Evolutionary conservation across 257 asterid genomes (phyloP).

Genomic region (Misopates orontium): DNA sequence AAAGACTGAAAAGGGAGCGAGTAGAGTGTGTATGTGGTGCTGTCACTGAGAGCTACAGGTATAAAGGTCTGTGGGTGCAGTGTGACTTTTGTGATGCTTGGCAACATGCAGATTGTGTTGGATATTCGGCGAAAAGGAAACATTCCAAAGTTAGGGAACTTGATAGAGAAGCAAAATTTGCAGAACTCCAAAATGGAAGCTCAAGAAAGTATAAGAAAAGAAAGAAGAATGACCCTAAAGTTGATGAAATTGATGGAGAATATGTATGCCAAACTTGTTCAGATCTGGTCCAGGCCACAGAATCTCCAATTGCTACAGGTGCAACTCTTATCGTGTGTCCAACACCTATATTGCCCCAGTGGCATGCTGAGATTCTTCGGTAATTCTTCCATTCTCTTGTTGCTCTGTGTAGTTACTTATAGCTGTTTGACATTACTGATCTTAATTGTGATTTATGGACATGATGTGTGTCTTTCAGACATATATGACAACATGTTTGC

Average conservation of each 20-base stretch:
- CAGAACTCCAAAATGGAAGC: conserved; percentile 32
- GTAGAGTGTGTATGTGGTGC: conserved; percentile 96
- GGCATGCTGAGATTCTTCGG: conserved; percentile 98
- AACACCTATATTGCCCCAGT: conserved; percentile 92
- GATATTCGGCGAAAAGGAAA: conserved; percentile 65
- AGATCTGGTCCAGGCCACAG: conserved; percentile 79
- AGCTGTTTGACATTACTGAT: conserved; percentile 11
- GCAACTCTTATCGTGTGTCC: conserved; percentile 99
- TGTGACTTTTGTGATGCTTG: conserved; percentile 98
- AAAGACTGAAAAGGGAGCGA: conserved; percentile 82
- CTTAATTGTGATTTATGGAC: conserved; percentile 10
- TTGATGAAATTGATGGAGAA: conserved; percentile 63
- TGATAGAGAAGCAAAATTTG: conserved; percentile 32
- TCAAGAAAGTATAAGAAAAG: conserved; percentile 43
- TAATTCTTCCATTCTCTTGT: conserved; percentile 44
- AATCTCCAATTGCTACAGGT: conserved; percentile 80
- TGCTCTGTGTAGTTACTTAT: conserved; percentile 26
- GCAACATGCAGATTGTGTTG: conserved; percentile 97
- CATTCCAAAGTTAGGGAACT: conserved; percentile 33
- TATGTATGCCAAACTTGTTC: conserved; percentile 74
- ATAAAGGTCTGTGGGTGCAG: conserved; percentile 91
- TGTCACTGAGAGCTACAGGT: conserved; percentile 74
- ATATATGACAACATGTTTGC: conserved; percentile 14
- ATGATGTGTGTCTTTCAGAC: conserved; percentile 9
- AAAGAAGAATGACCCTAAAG: conserved; percentile 44